Evolutionary conservation across 306 rosid genomes (phyloP).

Genomic region (Begonia loranthoides): DNA sequence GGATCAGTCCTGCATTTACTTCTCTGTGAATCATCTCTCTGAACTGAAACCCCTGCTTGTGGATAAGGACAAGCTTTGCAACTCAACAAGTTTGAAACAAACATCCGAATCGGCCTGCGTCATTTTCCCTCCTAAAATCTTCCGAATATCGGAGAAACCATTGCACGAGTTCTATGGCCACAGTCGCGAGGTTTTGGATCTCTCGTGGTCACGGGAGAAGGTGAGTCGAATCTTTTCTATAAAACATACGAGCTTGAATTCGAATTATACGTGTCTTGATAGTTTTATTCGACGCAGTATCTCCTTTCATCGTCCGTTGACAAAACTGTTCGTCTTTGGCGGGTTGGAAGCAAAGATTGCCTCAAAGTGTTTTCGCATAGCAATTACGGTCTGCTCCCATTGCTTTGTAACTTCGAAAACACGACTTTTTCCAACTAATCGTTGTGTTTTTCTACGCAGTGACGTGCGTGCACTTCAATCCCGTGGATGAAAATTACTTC

Average conservation of each 20-base stretch:
- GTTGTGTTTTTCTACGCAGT: constrained; percentile 26
- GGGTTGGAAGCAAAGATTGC: constrained; percentile 49
- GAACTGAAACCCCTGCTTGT: constrained; percentile 60
- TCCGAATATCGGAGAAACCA: constrained; percentile 68
- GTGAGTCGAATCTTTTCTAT: constrained; percentile 26
- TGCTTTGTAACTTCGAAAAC: not conserved
- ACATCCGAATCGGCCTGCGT: constrained; percentile 80
- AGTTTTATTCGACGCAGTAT: constrained; percentile 28
- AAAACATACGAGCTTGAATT: too few relatives aligned
- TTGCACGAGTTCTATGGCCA: constrained; percentile 84
- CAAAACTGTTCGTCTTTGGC: constrained; percentile 90
- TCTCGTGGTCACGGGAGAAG: constrained; percentile 84
- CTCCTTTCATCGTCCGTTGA: constrained; percentile 82
- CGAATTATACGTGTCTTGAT: too few relatives aligned
- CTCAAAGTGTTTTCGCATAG: constrained; percentile 77
- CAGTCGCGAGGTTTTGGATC: constrained; percentile 56
- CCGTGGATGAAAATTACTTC: constrained; percentile 77
- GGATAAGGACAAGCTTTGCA: constrained; percentile 54
- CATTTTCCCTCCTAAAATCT: constrained; percentile 66
- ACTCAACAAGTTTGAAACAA: constrained; percentile 37
- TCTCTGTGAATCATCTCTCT: constrained; percentile 60
- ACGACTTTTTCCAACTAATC: not conserved
- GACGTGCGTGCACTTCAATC: constrained; percentile 88
- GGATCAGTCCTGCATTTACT: constrained; percentile 77
- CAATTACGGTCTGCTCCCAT: constrained; percentile 56